Evolutionary conservation across 2,329 filamentous ascomycete species (phyloP), one percentile per base, ranked within the genome.

Genomic region (Echinosphaeria canescens): DNA sequence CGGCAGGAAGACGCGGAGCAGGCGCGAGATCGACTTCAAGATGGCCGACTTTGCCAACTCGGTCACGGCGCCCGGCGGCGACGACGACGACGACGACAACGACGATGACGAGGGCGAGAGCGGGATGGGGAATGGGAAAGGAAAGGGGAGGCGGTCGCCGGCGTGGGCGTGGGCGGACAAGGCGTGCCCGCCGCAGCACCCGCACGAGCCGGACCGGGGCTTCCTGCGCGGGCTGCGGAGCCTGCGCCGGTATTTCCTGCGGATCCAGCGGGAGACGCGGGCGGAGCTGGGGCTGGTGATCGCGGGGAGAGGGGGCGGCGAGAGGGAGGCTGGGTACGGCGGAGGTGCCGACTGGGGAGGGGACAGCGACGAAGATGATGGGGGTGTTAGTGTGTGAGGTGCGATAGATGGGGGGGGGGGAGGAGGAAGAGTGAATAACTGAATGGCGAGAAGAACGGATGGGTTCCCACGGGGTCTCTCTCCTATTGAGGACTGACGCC

Each of bases 31-130:
- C 42, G 79, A 92, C 46, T 72, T 98, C 51, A 93, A 93, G 50
- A 90, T 98, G 46, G 85, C 92, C 30, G 88, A 98, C 48, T 98
- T 98, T 53, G 88, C 88, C 34, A 98, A 98, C 46, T 93, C 85
- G 42, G 73, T 95, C 19, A 95, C 84, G 2, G 78, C 80, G 4
- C 75, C 88, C 36, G 82, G 92, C 40, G 9, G 30, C 27, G 14
- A 26, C 33, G 49, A 53, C n/a, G n/a, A n/a, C n/a, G n/a, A n/a
- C n/a, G n/a, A n/a, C n/a, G n/a, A n/a, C n/a, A n/a, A n/a, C n/a
- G n/a, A n/a, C n/a, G n/a, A n/a, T n/a, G n/a, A n/a, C n/a, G n/a
- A n/a, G n/a, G n/a, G n/a, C n/a, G n/a, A n/a, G n/a, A n/a, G n/a
- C n/a, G n/a, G n/a, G n/a, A n/a, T n/a, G n/a, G n/a, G n/a, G n/a